A percentile compares a stretch with the other conserved stretches of the same genome.
These are phyloP conservation scores for Bretziella fagacearum DNA, from an alignment of 2,329 filamentous ascomycete genomes.

Conservation along the genomic window DNA sequence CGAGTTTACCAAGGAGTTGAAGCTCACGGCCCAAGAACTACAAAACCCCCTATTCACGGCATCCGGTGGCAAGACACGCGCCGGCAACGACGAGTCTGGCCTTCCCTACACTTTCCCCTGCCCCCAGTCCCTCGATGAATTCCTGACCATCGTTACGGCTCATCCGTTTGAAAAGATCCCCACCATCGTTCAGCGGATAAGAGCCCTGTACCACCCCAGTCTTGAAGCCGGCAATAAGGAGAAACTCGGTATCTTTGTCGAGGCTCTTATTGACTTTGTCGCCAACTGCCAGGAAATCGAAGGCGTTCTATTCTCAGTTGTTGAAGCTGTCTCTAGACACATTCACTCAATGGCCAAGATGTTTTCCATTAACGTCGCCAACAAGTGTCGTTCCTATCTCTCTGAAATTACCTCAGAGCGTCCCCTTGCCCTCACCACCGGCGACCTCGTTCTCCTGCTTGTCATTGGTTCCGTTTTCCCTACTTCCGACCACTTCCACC, in stretches of 20 bases:
- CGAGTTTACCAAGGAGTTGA: constrained; percentile 54
- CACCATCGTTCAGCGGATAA: constrained; percentile 71
- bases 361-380: constrained; percentile 61
- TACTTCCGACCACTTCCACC: constrained; percentile 93
- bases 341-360: constrained; percentile 82
- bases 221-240: constrained; percentile 71
- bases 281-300: constrained; percentile 27
- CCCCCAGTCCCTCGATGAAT: constrained; percentile 58
- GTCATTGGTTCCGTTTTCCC: constrained; percentile 76
- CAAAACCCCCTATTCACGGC: constrained; percentile 36
- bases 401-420: constrained; percentile 33
- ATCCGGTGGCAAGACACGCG: constrained; percentile 23
- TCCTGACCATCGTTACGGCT: constrained; percentile 47
- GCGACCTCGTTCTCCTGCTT: constrained; percentile 69
- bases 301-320: constrained; percentile 40
- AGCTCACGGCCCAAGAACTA: constrained; percentile 38
- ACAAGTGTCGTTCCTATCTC: constrained; percentile 61
- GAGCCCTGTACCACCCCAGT: constrained; percentile 82
- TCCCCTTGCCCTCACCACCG: constrained; percentile 30
- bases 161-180: constrained; percentile 51
- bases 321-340: constrained; percentile 75
- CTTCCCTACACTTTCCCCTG: constrained; percentile 77
- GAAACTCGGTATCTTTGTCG: constrained; percentile 53
- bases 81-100: constrained; percentile 33
- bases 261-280: constrained; percentile 46